phyloP scores from a whole-genome alignment of 192 early-diverging fungal genomes.

The Linnemannia zychae region DNA sequence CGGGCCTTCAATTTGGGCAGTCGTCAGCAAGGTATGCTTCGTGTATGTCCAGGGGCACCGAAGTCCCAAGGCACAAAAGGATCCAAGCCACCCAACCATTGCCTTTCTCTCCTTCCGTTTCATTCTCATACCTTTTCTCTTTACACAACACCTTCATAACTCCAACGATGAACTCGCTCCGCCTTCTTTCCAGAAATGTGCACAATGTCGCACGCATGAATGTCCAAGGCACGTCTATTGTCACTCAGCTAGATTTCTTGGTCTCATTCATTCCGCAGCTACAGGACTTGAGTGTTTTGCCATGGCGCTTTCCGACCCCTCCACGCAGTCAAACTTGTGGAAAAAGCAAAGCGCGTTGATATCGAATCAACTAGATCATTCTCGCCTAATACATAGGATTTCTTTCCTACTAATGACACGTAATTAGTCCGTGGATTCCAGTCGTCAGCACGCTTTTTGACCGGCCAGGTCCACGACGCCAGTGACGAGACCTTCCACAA shows the following conservation, averaged over 20 bases:
- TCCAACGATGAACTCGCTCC: constrained; percentile 40
- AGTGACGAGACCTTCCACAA: constrained; percentile 70
- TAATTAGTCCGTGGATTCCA: constrained; percentile 46
- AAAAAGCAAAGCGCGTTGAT: too few relatives aligned
- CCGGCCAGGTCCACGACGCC: constrained; percentile 69
- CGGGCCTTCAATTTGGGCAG: too few relatives aligned
- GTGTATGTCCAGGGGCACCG: background rate
- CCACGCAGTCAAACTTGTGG: too few relatives aligned
- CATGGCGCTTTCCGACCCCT: too few relatives aligned
- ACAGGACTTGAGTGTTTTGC: too few relatives aligned
- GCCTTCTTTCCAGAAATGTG: constrained; percentile 44
- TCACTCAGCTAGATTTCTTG: background rate
- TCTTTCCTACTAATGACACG: too few relatives aligned
- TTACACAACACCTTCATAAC: background rate
- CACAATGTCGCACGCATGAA: constrained; percentile 31
- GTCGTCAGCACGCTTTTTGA: constrained; percentile 27
- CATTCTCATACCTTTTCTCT: background rate
- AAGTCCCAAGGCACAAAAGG: background rate
- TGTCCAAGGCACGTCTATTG: constrained; percentile 2
- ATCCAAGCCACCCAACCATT: background rate
- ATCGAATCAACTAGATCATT: background rate
- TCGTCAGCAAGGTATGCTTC: background rate
- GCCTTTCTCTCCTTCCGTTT: background rate
- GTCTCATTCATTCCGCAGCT: background rate
- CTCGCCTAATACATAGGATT: background rate